Percentiles rank a stretch among this genome's conserved stretches.
phyloP scores from a whole-genome alignment of 352 stramenopile species.

The Pythium phragmiticola region DNA sequence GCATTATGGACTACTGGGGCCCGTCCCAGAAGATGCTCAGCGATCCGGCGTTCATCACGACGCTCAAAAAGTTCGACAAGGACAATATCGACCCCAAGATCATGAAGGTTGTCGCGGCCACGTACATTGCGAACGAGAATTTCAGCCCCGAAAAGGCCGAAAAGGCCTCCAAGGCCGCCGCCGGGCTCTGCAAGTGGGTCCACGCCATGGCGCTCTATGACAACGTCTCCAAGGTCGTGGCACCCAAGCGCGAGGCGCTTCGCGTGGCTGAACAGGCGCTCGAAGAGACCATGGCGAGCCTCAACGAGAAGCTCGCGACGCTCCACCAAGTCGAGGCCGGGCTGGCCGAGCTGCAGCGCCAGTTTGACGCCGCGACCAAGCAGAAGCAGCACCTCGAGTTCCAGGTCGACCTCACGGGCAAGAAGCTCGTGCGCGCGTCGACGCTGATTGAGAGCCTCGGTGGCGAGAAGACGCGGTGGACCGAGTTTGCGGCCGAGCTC shows the following conservation, averaged over 20 bases:
- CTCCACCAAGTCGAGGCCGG: slow-evolving; percentile 92
- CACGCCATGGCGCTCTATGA: slow-evolving; percentile 93
- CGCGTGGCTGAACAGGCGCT: slow-evolving; percentile 80
- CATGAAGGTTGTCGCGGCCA: slow-evolving; percentile 86
- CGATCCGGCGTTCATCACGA: slow-evolving; percentile 91
- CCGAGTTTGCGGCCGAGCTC: slow-evolving; percentile 83
- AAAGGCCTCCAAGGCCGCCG: slow-evolving; percentile 92
- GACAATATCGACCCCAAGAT: slow-evolving; percentile 87
- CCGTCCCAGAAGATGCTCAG: slow-evolving; percentile 93
- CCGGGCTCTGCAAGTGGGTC: slow-evolving; percentile 93
- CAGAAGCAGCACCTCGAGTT: slow-evolving; percentile 92
- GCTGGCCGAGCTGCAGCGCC: slow-evolving; percentile 78
- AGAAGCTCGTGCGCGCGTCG: slow-evolving; percentile 91
- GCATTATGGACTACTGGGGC: slow-evolving; percentile 95
- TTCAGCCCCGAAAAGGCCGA: slow-evolving; percentile 92
- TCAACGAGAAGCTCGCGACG: slow-evolving; percentile 90
- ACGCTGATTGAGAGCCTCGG: slow-evolving; percentile 92
- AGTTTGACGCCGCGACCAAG: slow-evolving; percentile 87
- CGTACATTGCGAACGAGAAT: slow-evolving; percentile 91
- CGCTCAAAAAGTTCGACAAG: slow-evolving; percentile 90
- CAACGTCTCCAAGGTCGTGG: slow-evolving; percentile 91
- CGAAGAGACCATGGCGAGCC: slow-evolving; percentile 85
- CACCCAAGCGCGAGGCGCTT: slow-evolving; percentile 90
- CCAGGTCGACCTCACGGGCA: slow-evolving; percentile 92
- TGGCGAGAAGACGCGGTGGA: slow-evolving; percentile 92